A percentile compares a stretch with the other conserved stretches of the same genome.
Evolutionary conservation across 2,329 filamentous ascomycete species (phyloP).

Genomic region (Fusarium dimerum): DNA sequence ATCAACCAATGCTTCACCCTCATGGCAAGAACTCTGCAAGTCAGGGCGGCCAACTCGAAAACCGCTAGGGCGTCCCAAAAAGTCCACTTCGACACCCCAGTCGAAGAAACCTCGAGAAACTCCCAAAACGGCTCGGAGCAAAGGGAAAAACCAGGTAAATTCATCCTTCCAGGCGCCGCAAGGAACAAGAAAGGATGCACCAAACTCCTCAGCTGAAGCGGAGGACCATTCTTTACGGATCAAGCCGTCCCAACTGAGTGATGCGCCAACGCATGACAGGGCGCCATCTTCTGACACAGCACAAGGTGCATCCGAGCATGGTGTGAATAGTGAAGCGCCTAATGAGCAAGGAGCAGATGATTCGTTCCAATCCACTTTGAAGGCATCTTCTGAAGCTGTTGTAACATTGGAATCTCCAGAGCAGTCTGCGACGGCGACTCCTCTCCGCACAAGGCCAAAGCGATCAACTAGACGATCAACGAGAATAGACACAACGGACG

Average conservation of each 20-base stretch:
- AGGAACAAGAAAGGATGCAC: not conserved
- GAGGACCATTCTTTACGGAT: not conserved
- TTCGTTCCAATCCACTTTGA: constrained; percentile 12
- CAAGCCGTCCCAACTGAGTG: not conserved
- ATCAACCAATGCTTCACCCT: not conserved
- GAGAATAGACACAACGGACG: constrained; percentile 3
- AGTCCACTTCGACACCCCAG: not conserved
- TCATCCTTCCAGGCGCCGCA: not conserved
- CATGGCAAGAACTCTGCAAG: not conserved
- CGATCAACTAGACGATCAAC: constrained; percentile 14
- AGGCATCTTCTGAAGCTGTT: constrained; percentile 8
- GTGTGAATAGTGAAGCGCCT: not conserved
- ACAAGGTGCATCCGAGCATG: not conserved
- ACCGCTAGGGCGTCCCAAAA: not conserved
- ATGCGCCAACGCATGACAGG: not conserved
- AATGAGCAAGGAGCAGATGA: not conserved
- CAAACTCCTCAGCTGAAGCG: not conserved
- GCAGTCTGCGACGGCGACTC: constrained; percentile 3
- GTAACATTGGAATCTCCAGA: not conserved
- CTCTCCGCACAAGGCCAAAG: constrained; percentile 6
- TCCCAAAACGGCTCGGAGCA: not conserved
- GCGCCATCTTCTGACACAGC: not conserved
- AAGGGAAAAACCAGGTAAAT: not conserved
- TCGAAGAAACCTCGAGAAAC: not conserved
- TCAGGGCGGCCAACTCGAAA: not conserved